Base-by-base conservation (phyloP, 768 basidiomycete species). In the Galerina marginata region DNA sequence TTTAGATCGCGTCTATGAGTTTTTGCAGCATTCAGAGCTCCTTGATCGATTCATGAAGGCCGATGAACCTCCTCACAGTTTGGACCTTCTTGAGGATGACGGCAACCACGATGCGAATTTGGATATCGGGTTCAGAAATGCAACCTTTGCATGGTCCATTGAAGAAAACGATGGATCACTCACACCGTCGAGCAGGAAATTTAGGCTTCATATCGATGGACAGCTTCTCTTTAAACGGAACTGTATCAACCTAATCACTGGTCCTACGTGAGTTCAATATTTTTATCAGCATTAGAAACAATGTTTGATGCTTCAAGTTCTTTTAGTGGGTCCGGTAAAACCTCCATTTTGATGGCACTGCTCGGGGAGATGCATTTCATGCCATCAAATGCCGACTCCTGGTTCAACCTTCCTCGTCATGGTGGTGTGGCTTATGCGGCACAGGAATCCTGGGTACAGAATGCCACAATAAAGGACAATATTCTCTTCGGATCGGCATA, bases 371-470 rank as follows among this genome's bases (percentile, higher is more conserved):
- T 90, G 85, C 86, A 89, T 68, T 84, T 83, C 62, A 70, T 81
- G 9, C 82, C 82, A 5, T 75, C 74, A 15, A 71, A 73, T 11
- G 76, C 81, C 5, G 79, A 81, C 33, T 83, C 87, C 0, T 89
- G 83, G 81, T 88, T 81, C 71, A 84, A 83, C 59, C 80, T 93
- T 4, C 91, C 92, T 40, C 77, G 89, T 6, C 71, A 72, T 5
- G 78, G 79, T 2, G 90, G 91, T 10, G 81, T 94, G 20, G 86
- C 90, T 7, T 93, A 91, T 71, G 89, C 89, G 5, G 87, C 88
- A 2, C 92, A 95, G 70, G 90, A 92, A 68, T 85, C 89, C 2
- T 95, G 91, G 91, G 86, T 92, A 10, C 82, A 88, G 71, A 92
- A 89, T 64, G 89, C 87, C 58, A 91, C 89, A 0, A 89, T 91